These are phyloP conservation scores for Leccinum sublutescens DNA, from an alignment of 768 basidiomycete genomes.

Conservation along the genomic window DNA sequence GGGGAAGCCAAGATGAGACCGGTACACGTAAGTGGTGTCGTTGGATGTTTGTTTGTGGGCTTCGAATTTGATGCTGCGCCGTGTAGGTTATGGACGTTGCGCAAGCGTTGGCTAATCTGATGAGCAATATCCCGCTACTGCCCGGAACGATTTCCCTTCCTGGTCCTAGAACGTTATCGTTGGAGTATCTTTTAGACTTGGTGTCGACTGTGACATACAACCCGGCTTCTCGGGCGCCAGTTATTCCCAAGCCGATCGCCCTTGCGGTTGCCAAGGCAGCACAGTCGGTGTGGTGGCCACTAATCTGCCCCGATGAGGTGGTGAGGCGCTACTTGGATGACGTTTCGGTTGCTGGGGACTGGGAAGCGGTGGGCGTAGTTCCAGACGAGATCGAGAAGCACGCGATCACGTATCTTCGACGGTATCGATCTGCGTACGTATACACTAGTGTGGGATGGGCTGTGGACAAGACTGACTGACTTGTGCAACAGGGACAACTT, in stretches of 20 bases:
- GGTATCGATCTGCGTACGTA: constrained; percentile 86
- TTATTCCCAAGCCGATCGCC: constrained; percentile 74
- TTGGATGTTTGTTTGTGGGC: constrained; percentile 18
- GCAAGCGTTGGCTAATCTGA: constrained; percentile 80
- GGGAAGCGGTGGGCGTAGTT: constrained; percentile 76
- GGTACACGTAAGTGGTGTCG: constrained; percentile 67
- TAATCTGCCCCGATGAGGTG: constrained; percentile 88
- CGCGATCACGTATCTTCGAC: constrained; percentile 86
- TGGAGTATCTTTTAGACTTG: constrained; percentile 77
- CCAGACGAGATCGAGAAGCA: constrained; percentile 86
- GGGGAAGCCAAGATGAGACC: constrained; percentile 86
- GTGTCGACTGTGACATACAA: constrained; percentile 79
- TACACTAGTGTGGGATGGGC: constrained; percentile 6
- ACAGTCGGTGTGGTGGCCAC: constrained; percentile 87
- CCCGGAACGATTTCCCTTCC: constrained; percentile 77
- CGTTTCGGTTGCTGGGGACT: constrained; percentile 67
- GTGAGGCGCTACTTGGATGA: constrained; percentile 86
- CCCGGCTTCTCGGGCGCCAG: constrained; percentile 67
- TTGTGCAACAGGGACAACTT: constrained; percentile 55
- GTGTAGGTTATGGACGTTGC: constrained; percentile 89
- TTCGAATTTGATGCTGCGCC: constrained; percentile 14
- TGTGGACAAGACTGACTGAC: constrained; percentile 13
- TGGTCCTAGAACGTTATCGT: constrained; percentile 83
- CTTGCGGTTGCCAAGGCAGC: constrained; percentile 56
- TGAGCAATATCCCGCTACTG: constrained; percentile 52